phyloP scores from a whole-genome alignment of 495 filamentous ascomycete genomes.

The Daldinia childiae region DNA sequence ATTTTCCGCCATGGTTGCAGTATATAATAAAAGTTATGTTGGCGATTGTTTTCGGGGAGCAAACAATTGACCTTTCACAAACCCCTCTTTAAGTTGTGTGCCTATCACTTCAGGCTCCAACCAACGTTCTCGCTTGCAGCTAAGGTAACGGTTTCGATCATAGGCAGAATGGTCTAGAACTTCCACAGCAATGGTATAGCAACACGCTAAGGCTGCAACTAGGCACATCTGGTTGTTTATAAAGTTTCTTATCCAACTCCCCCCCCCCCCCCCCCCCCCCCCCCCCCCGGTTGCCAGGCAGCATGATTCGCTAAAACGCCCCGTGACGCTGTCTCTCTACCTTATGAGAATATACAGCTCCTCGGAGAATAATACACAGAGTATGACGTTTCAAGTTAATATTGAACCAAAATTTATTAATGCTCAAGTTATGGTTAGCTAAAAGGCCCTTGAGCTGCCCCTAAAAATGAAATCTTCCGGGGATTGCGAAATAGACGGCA shows the following conservation, averaged over 20 bases:
- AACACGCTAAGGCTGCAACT: constrained; percentile 1
- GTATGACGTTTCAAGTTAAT: not conserved
- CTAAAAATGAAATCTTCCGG: constrained; percentile 2
- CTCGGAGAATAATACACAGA: not conserved
- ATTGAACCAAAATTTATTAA: not conserved
- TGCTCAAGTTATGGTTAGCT: not conserved
- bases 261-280: too few relatives aligned
- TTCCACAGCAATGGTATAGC: not conserved
- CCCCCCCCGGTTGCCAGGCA: not conserved
- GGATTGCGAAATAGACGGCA: constrained; percentile 18
- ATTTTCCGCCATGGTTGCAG: constrained; percentile 2
- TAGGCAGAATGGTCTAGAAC: constrained; percentile 9
- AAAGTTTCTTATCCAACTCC: not conserved
- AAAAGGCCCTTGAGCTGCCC: not conserved
- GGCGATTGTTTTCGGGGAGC: not conserved
- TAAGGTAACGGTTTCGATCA: constrained; percentile 2
- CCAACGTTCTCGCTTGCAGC: not conserved
- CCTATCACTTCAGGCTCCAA: not conserved
- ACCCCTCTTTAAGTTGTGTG: not conserved
- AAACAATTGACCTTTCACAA: too few relatives aligned
- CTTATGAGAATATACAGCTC: not conserved
- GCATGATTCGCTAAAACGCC: not conserved
- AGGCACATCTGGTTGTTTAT: not conserved
- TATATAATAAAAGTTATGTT: not conserved
- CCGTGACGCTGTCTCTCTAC: not conserved